These are phyloP conservation scores for Fusarium denticulatum DNA, from an alignment of 2,329 filamentous ascomycete species.

Conservation along the genomic window DNA sequence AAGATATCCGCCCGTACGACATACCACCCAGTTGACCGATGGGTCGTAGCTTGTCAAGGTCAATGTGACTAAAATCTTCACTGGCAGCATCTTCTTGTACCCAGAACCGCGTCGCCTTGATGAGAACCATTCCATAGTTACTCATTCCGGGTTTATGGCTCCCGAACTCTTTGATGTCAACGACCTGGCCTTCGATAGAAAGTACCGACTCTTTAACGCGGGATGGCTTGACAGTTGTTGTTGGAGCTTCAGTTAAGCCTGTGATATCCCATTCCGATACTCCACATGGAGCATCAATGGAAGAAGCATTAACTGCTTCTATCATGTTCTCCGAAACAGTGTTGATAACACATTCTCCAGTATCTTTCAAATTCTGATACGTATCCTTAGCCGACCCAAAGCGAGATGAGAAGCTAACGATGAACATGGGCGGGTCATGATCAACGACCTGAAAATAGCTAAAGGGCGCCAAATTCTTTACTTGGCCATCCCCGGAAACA, in stretches of 20 bases:
- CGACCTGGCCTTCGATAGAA: conserved; percentile 82
- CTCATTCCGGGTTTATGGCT: conserved; percentile 77
- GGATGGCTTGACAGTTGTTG: conserved; percentile 72
- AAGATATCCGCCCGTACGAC: conserved; percentile 76
- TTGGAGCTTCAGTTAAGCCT: conserved; percentile 77
- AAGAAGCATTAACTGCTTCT: conserved; percentile 84
- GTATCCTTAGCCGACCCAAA: conserved; percentile 76
- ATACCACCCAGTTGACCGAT: conserved; percentile 88
- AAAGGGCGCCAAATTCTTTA: conserved; percentile 83
- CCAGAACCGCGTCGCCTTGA: conserved; percentile 91
- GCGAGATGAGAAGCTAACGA: conserved; percentile 61
- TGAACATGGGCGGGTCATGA: conserved; percentile 88
- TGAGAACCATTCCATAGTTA: conserved; percentile 76
- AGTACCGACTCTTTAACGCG: conserved; percentile 86
- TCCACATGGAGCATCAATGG: conserved; percentile 80
- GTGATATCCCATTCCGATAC: conserved; percentile 81
- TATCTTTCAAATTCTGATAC: conserved; percentile 76
- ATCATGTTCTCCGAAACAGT: conserved; percentile 85
- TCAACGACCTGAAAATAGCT: conserved; percentile 85
- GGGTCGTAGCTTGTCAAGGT: conserved; percentile 79
- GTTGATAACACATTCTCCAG: conserved; percentile 83
- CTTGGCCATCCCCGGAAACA: conserved; percentile 64
- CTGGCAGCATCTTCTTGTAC: conserved; percentile 88
- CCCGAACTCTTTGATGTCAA: conserved; percentile 80
- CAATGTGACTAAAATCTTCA: conserved; percentile 76